These are phyloP conservation scores for Tribonema minus DNA, from an alignment of 108 stramenopile species.

Conservation along the genomic window DNA sequence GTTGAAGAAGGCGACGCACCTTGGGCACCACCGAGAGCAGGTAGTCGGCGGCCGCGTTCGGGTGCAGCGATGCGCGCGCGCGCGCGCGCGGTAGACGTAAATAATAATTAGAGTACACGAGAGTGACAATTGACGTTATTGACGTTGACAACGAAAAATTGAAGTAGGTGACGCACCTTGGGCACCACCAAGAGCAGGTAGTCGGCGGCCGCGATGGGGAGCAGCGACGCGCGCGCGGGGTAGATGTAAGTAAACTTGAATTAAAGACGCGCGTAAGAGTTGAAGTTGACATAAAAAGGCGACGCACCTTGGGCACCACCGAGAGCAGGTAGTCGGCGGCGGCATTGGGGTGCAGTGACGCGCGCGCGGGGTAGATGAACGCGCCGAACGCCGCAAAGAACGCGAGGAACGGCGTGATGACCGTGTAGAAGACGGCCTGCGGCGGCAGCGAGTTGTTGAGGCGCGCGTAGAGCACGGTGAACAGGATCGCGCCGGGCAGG, in stretches of 20 bases:
- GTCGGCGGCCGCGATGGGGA: constrained; percentile 82
- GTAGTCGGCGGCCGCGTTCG: constrained; percentile 75
- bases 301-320: constrained; percentile 61
- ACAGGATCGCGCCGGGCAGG: constrained; percentile 70
- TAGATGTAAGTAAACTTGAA: too few relatives aligned
- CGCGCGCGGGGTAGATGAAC: constrained; percentile 76
- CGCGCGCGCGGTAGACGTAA: constrained; percentile 82
- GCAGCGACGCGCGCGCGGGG: constrained; percentile 69
- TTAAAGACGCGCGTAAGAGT: too few relatives aligned
- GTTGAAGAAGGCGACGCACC: too few relatives aligned
- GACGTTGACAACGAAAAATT: too few relatives aligned
- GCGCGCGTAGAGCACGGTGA: constrained; percentile 80
- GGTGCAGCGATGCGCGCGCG: constrained; percentile 72
- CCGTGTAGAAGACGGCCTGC: constrained; percentile 79
- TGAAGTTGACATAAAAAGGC: too few relatives aligned
- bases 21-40: constrained; percentile 64
- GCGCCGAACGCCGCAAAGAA: constrained; percentile 84
- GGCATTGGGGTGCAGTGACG: constrained; percentile 77
- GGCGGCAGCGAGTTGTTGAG: constrained; percentile 77
- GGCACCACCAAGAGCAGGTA: constrained; percentile 64
- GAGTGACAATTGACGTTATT: too few relatives aligned
- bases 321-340: constrained; percentile 68
- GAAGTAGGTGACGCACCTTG: too few relatives aligned
- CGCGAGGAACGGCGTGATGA: constrained; percentile 75
- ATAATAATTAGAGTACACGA: too few relatives aligned